These are phyloP conservation scores for Abelmoschus esculentus DNA, from an alignment of 345 rosid species.

Conservation along the genomic window DNA sequence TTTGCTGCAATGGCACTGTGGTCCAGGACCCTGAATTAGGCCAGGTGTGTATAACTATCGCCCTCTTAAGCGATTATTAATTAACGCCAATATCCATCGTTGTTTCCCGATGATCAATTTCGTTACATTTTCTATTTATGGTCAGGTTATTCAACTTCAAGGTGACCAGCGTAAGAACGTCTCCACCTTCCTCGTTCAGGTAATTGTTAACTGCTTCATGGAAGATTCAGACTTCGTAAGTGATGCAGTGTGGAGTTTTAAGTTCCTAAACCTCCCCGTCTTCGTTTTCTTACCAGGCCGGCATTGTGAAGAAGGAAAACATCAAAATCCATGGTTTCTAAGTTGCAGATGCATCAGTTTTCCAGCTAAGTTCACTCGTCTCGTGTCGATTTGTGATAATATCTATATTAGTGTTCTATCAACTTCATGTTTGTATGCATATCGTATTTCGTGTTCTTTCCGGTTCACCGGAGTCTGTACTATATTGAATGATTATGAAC, in stretches of 20 bases:
- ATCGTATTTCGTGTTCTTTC: not conserved
- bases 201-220: constrained; percentile 11
- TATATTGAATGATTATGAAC: constrained; percentile 2
- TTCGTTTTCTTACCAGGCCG: constrained; percentile 40
- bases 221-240: not conserved
- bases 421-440: constrained; percentile 5
- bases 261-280: not conserved
- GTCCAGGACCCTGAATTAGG: constrained; percentile 92
- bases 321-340: constrained; percentile 95
- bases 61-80: not conserved
- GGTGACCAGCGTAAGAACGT: constrained; percentile 94
- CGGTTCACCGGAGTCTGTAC: not conserved
- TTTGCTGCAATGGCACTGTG: constrained; percentile 94
- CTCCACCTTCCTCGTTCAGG: constrained; percentile 81
- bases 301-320: constrained; percentile 86
- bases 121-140: not conserved
- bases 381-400: not conserved
- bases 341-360: constrained; percentile 16
- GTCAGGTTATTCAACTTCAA: constrained; percentile 89
- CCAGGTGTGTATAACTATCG: constrained; percentile 34
- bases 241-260: not conserved
- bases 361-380: not conserved
- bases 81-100: not conserved
- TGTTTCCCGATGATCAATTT: not conserved
- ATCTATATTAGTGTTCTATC: not conserved